Evolutionary conservation across 371 early-diverging fungal genomes (phyloP), one percentile per base, ranked within the genome.

Genomic region (Mucor plumbeus): DNA sequence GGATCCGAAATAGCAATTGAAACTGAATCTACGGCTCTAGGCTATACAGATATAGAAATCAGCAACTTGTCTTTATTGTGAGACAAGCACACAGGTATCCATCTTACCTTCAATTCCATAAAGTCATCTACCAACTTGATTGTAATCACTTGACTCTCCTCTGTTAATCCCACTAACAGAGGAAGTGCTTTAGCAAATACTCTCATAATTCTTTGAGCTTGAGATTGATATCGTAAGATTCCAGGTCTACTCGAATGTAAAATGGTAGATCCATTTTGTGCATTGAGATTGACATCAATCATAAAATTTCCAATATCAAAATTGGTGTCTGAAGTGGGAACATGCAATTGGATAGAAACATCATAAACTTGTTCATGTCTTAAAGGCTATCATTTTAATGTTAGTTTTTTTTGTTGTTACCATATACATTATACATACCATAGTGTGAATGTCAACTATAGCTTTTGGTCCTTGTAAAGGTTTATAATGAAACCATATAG

Each of bases 241-340:
- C 90, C 92, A 21, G 95, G 91, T 47, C 95, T 84, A 61, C 84
- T 85, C 14, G 91, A 80, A 21, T 74, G 64, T 47, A 79, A 72
- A 31, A 91, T 71, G 5, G 74, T 72, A 36, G 71, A 69, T 57
- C 88, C 89, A 36, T 81, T 71, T 11, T 75, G 63, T 44, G 85
- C 78, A 34, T 79, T 76, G 41, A 95, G 74, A 31, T 88, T 82
- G 55, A 94, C 74, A 33, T 78, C 64, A 21, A 95, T 85, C 95
- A 96, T 96, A 71, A 94, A 95, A 80, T 93, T 94, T 14, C 65
- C 95, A 57, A 94, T 75, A 17, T 84, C 82, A 56, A 90, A 85
- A 73, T 97, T 97, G 53, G 77, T 73, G 33, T 90, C 88, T 1
- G 96, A 94, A 33, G 89, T 89, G 11, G 97, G 96, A n/a, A 94